These are phyloP conservation scores for Alnus glutinosa DNA, from an alignment of 306 rosid genomes.

Conservation along the genomic window DNA sequence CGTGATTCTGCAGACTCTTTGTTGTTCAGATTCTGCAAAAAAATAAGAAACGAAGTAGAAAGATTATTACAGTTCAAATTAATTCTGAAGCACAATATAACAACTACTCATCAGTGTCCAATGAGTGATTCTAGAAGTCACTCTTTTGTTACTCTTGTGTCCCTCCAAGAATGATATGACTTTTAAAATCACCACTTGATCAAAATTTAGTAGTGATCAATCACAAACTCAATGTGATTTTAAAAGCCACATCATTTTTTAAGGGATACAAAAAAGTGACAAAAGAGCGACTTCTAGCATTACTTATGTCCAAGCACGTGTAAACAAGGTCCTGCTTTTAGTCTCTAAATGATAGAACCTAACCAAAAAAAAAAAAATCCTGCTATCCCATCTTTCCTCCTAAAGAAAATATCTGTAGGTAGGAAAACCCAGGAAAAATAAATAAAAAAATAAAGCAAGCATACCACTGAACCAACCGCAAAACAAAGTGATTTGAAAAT, in stretches of 20 bases:
- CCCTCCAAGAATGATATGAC: no score
- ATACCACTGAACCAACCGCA: background rate
- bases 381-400: background rate
- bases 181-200: no score
- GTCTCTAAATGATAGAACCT: background rate
- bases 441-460: background rate
- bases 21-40: slow-evolving; percentile 69
- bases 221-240: no score
- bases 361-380: background rate
- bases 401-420: background rate
- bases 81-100: background rate
- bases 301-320: background rate
- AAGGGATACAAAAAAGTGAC: no score
- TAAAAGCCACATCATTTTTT: no score
- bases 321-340: background rate
- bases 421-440: background rate
- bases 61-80: slow-evolving; percentile 24
- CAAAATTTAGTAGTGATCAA: no score
- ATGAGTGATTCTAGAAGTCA: no score
- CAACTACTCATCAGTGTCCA: background rate
- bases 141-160: no score
- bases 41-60: slow-evolving; percentile 20
- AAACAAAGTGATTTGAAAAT: background rate
- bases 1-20: slow-evolving; percentile 73
- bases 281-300: no score